These are phyloP conservation scores for Oxyria digyna DNA, from an alignment of 148 eudicot genomes.

Conservation along the genomic window DNA sequence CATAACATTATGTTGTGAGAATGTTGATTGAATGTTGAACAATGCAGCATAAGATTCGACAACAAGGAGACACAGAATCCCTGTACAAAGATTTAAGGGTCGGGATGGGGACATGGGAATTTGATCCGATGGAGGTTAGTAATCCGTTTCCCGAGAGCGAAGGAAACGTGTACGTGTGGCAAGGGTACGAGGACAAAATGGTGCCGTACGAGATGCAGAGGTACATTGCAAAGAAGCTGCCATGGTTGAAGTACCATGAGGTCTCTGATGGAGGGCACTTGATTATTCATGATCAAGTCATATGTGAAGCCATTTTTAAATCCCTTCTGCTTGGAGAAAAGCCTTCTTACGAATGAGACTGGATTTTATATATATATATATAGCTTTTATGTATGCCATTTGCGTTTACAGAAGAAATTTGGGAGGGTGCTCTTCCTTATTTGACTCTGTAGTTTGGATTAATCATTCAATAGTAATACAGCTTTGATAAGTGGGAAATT, in stretches of 20 bases:
- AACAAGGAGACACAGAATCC: constrained; percentile 28
- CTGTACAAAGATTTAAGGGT: constrained; percentile 17
- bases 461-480: too few relatives aligned
- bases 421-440: too few relatives aligned
- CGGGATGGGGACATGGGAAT: constrained; percentile 25
- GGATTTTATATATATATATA: background rate
- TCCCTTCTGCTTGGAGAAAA: constrained; percentile 19
- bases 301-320: constrained; percentile 19
- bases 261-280: constrained; percentile 27
- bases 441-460: too few relatives aligned
- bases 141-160: constrained; percentile 19
- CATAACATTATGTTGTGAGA: background rate
- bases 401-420: too few relatives aligned
- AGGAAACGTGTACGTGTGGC: constrained; percentile 22
- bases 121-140: constrained; percentile 24
- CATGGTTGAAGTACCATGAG: constrained; percentile 29
- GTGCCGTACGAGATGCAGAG: constrained; percentile 16
- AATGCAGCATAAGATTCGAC: constrained; percentile 19
- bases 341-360: background rate
- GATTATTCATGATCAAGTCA: constrained; percentile 16
- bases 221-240: constrained; percentile 17
- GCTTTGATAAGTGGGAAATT: too few relatives aligned
- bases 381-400: too few relatives aligned
- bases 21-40: background rate
- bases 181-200: constrained; percentile 23